Base-by-base conservation (phyloP, 768 basidiomycete species). In the Filobasidium wieringae region DNA sequence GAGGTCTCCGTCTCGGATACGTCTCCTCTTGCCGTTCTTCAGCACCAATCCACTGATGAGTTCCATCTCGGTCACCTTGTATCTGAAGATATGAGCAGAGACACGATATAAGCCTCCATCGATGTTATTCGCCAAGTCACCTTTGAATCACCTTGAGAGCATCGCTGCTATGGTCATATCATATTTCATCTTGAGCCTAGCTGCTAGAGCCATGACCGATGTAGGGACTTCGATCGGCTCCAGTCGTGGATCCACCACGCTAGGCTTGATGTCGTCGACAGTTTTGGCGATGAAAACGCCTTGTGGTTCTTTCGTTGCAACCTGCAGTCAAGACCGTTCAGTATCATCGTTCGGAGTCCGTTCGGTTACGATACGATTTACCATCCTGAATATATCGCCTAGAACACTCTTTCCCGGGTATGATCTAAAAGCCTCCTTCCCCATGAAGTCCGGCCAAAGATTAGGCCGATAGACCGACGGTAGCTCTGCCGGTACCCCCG, bases 361-460 rank as follows among this genome's bases (percentile, higher is more conserved):
- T n/a, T 9, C 9, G n/a, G 36, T n/a, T 4, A 24, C 24, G 43
- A 26, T 12, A 47, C 15, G 32, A 57, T 34, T 33, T n/a, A 60
- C 59, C 49, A 60, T 55, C 3, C 54, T 53, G 50, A 55, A 60
- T 17, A 60, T 47, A 17, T 49, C 50, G n/a, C 59, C 59, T 15
- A 60, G 40, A 4, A 51, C 22, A 32, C 41, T 32, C 41, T 60
- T 52, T 45, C 54, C 15, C 36, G 26, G 32, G 26, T 57, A 57
- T n/a, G 56, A 27, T n/a, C 50, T 12, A 26, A 50, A 47, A 24
- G 47, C 47, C 24, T 47, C 34, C 39, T 65, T 63, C 11, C 57
- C 62, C 61, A 65, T 63, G 56, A 65, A 65, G 24, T 62, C 59
- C 2, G 64, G 64, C 62, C 64, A 63, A 19, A 32, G 49, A 24